phyloP scores from a whole-genome alignment of 139 green algal genomes.

The Chlorella sorokiniana region DNA sequence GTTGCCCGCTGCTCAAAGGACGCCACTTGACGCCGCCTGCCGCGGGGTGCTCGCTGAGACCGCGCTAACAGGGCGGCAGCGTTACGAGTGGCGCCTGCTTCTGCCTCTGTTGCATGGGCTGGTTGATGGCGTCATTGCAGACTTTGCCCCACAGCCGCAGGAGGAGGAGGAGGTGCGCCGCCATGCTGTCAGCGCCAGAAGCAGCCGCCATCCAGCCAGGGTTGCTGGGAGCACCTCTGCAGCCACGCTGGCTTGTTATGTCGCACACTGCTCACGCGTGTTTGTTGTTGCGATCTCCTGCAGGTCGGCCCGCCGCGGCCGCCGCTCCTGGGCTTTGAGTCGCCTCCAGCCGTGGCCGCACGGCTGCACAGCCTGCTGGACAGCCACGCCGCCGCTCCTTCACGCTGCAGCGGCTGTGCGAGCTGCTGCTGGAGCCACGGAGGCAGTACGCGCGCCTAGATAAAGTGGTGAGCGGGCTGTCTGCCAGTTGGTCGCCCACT shows the following conservation, averaged over 20 bases:
- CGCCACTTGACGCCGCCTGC: constrained; percentile 5
- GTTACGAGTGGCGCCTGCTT: constrained; percentile 64
- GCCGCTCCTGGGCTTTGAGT: constrained; percentile 31
- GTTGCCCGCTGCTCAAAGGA: background rate
- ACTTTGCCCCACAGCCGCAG: background rate
- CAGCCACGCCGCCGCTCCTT: constrained; percentile 53
- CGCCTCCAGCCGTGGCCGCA: background rate
- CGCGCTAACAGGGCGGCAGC: constrained; percentile 51
- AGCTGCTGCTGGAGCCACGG: constrained; percentile 74
- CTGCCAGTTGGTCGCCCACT: background rate
- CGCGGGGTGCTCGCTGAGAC: constrained; percentile 62
- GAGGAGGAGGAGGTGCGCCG: constrained; percentile 3
- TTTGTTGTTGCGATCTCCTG: background rate
- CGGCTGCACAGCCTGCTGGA: constrained; percentile 52
- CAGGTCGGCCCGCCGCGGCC: constrained; percentile 54
- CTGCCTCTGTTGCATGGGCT: constrained; percentile 56
- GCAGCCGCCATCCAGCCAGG: too few species aligned
- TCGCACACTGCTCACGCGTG: background rate
- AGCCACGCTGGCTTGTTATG: background rate
- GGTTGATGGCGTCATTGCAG: constrained; percentile 40
- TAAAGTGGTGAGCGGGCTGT: constrained; percentile 59
- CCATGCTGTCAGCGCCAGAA: too few species aligned
- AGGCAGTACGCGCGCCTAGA: constrained; percentile 71
- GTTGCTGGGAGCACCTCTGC: too few species aligned
- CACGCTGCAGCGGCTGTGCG: constrained; percentile 78